A percentile compares a stretch with the other conserved stretches of the same genome.
Evolutionary conservation across 2,329 filamentous ascomycete genomes (phyloP).

Genomic region (Venturia effusa): DNA sequence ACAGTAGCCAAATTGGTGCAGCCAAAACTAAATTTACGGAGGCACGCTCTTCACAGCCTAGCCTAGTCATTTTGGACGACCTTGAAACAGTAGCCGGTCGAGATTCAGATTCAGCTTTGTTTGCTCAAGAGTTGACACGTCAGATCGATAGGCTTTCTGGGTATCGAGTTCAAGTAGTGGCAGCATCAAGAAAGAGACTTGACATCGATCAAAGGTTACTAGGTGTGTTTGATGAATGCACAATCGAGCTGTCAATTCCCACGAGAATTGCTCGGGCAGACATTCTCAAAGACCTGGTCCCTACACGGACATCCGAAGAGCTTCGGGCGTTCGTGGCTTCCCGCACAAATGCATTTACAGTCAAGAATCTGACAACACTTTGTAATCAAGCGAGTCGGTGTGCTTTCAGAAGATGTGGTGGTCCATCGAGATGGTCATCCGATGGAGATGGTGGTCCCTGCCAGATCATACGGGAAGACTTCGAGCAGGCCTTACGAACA

Average conservation of each 20-base stretch:
- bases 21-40: constrained; percentile 61
- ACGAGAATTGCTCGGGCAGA: constrained; percentile 58
- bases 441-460: neutral
- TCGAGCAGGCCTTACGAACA: constrained; percentile 53
- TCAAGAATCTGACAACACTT: constrained; percentile 61
- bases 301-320: constrained; percentile 39
- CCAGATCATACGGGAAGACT: constrained; percentile 33
- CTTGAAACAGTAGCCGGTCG: constrained; percentile 60
- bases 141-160: constrained; percentile 46
- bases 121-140: constrained; percentile 33
- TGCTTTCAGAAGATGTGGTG: neutral
- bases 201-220: constrained; percentile 62
- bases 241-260: constrained; percentile 68
- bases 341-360: constrained; percentile 79
- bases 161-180: constrained; percentile 59
- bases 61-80: constrained; percentile 69
- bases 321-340: constrained; percentile 54
- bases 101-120: constrained; percentile 30
- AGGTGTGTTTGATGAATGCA: constrained; percentile 49
- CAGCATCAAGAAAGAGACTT: constrained; percentile 60
- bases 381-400: constrained; percentile 40
- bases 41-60: constrained; percentile 58
- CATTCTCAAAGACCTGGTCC: constrained; percentile 55
- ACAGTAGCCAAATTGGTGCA: constrained; percentile 34
- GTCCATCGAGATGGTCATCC: neutral